These are phyloP conservation scores for Plasmodium knowlesi DNA, from an alignment of 169 alveolate genomes.

Conservation along the genomic window DNA sequence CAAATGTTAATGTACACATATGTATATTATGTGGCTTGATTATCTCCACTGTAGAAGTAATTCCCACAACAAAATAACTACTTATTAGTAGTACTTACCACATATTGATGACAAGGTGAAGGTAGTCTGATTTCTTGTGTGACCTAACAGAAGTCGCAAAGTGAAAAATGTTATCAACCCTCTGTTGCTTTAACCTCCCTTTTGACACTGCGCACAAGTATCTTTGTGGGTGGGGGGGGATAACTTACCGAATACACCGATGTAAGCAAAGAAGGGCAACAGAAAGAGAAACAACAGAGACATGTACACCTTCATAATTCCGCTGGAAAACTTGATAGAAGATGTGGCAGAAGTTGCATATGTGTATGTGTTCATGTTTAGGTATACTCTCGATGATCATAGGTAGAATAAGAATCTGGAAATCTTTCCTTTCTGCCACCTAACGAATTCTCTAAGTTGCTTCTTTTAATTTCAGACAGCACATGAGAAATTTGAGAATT, in stretches of 20 bases:
- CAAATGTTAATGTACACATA: background rate
- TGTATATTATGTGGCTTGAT: background rate
- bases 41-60: background rate
- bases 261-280: conserved; percentile 37
- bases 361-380: background rate
- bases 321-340: conserved; percentile 27
- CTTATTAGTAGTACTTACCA: background rate
- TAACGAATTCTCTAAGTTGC: background rate
- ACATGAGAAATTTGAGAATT: background rate
- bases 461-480: background rate
- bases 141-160: conserved; percentile 16
- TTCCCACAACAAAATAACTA: background rate
- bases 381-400: background rate
- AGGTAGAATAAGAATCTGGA: background rate
- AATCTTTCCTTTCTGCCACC: background rate
- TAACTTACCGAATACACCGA: conserved; percentile 69
- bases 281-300: conserved; percentile 22
- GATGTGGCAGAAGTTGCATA: background rate
- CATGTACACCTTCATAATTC: conserved; percentile 45
- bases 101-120: conserved; percentile 45
- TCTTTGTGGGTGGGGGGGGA: background rate
- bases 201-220: background rate
- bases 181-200: background rate
- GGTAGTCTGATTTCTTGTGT: conserved; percentile 22
- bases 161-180: background rate